Conservation (phyloP, 495 filamentous ascomycete species). For the Aspergillus nidulans region DNA sequence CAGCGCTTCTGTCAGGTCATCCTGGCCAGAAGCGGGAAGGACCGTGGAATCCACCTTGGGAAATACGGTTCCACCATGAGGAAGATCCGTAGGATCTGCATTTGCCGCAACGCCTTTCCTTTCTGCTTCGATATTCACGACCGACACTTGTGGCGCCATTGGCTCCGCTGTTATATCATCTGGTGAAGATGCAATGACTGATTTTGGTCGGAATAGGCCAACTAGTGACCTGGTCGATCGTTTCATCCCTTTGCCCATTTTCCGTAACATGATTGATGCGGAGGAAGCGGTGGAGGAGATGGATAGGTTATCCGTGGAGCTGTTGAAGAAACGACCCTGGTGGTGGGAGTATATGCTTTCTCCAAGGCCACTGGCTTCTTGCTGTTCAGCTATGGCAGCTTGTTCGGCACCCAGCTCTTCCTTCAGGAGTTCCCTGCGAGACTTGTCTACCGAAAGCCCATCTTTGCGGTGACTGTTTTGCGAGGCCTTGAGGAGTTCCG, state of each 20-base stretch:
- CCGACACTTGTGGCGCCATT: conserved; percentile 76
- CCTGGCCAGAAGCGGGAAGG: conserved; percentile 32
- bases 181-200: conserved; percentile 68
- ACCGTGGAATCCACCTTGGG: conserved; percentile 68
- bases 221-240: conserved; percentile 84
- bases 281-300: conserved; percentile 97
- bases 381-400: conserved; percentile 81
- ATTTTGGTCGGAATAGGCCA: conserved; percentile 93
- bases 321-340: conserved; percentile 77
- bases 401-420: conserved; percentile 79
- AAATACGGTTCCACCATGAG: conserved; percentile 74
- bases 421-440: conserved; percentile 65
- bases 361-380: conserved; percentile 87
- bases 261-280: conserved; percentile 97
- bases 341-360: conserved; percentile 85
- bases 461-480: conserved; percentile 45
- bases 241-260: conserved; percentile 99
- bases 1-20: conserved; percentile 54
- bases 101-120: conserved; percentile 79
- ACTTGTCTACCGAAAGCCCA: conserved; percentile 54
- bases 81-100: conserved; percentile 61
- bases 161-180: conserved; percentile 59
- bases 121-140: conserved; percentile 94
- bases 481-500: conserved; percentile 75
- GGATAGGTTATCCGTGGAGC: conserved; percentile 94